A percentile compares a stretch with the other conserved stretches of the same genome.
These are phyloP conservation scores for Elsinoe australis DNA, from an alignment of 2,329 filamentous ascomycete genomes.

Conservation along the genomic window DNA sequence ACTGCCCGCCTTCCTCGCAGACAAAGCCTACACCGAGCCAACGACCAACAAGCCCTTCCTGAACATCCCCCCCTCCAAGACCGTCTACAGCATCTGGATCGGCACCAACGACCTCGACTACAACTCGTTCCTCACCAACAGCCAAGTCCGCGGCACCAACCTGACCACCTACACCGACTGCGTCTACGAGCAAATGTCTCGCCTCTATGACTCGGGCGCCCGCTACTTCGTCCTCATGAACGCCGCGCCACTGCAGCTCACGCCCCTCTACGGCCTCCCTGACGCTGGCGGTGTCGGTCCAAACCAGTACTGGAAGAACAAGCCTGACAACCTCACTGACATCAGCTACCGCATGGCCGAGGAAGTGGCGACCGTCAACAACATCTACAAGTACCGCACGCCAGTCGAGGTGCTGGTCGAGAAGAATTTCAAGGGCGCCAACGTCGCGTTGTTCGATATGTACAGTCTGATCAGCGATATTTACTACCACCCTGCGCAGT, in stretches of 20 bases:
- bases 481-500: slow-evolving; percentile 51
- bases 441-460: slow-evolving; percentile 60
- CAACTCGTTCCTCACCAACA: slow-evolving; percentile 58
- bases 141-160: slow-evolving; percentile 51
- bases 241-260: slow-evolving; percentile 56
- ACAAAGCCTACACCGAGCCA: slow-evolving; percentile 29
- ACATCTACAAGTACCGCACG: slow-evolving; percentile 45
- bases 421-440: slow-evolving; percentile 46
- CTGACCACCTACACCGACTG: slow-evolving; percentile 61
- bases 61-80: slow-evolving; percentile 46
- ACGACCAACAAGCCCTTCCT: slow-evolving; percentile 36
- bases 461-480: slow-evolving; percentile 60
- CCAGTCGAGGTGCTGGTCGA: slow-evolving; percentile 39
- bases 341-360: slow-evolving; percentile 47
- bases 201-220: slow-evolving; percentile 57
- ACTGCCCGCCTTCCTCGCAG: slow-evolving; percentile 41
- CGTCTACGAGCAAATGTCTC: slow-evolving; percentile 55
- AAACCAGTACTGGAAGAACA: slow-evolving; percentile 43
- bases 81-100: slow-evolving; percentile 71
- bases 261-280: slow-evolving; percentile 56
- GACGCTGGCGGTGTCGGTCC: slow-evolving; percentile 38
- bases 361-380: slow-evolving; percentile 44
- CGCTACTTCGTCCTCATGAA: slow-evolving; percentile 68
- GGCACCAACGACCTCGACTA: slow-evolving; percentile 71
- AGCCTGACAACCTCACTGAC: slow-evolving; percentile 44